Evolutionary conservation across 2,329 filamentous ascomycete genomes (phyloP).

Genomic region (Fusarium secorum): DNA sequence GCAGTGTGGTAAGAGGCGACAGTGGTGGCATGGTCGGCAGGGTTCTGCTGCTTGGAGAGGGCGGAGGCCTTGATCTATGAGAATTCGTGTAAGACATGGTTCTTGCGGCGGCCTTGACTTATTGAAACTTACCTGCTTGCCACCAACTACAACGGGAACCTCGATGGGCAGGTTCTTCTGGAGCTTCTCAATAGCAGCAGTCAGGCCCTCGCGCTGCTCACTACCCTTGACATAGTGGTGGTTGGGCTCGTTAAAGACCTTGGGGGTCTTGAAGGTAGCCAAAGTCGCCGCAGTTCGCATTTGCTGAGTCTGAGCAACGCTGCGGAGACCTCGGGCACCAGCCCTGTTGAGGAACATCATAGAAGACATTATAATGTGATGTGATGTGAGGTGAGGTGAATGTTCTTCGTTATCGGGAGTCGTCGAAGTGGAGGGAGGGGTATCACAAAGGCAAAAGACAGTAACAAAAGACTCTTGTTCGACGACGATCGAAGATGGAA

Average conservation of each 20-base stretch:
- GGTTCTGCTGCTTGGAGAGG: conserved; percentile 78
- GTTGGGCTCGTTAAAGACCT: conserved; percentile 93
- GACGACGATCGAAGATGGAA: conserved; percentile 28
- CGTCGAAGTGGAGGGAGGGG: conserved; percentile 20
- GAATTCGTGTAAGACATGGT: conserved; percentile 11
- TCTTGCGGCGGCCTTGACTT: neutral
- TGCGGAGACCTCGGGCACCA: conserved; percentile 45
- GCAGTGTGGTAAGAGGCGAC: conserved; percentile 89
- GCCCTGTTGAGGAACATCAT: conserved; percentile 46
- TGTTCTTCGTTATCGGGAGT: conserved; percentile 26
- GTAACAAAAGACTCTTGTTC: conserved; percentile 6
- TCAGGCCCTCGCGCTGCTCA: conserved; percentile 77
- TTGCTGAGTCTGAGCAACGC: conserved; percentile 43
- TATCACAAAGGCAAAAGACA: conserved; percentile 34
- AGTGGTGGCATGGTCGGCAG: conserved; percentile 76
- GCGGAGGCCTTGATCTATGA: conserved; percentile 70
- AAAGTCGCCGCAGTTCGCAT: conserved; percentile 62
- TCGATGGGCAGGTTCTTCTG: conserved; percentile 75
- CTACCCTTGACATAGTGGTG: conserved; percentile 90
- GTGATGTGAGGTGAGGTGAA: neutral
- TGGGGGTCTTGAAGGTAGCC: conserved; percentile 87
- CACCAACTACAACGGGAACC: conserved; percentile 84
- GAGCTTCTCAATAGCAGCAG: conserved; percentile 74
- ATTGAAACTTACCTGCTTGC: conserved; percentile 70
- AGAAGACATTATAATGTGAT: conserved; percentile 45